Evolutionary conservation across 345 rosid genomes (phyloP).

Genomic region (Draba incana): DNA sequence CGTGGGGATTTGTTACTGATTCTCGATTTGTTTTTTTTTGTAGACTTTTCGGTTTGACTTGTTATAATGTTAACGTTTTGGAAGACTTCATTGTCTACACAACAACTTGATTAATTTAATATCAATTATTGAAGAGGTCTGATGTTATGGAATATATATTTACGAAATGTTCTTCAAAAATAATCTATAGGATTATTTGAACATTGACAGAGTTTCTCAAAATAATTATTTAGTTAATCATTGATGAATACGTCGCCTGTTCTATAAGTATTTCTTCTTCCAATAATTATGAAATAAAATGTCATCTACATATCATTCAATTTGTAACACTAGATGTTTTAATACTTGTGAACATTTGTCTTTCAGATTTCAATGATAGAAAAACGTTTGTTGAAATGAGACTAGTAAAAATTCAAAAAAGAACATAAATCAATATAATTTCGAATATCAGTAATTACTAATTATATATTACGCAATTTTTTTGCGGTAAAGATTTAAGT

Average conservation of each 20-base stretch:
- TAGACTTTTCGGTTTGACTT: constrained; percentile 12
- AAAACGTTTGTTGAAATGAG: background rate
- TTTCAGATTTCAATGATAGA: no score
- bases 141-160: no score
- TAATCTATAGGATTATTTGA: background rate
- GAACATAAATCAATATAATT: no score
- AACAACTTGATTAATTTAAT: background rate
- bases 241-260: background rate
- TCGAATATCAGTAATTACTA: no score
- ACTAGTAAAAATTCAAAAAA: background rate
- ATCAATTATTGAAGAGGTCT: constrained; percentile 2
- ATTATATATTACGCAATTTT: no score
- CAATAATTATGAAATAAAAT: background rate
- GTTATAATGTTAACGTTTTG: background rate
- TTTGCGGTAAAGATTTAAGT: no score
- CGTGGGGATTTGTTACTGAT: constrained; percentile 10
- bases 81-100: background rate
- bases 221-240: background rate
- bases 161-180: background rate
- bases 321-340: no score
- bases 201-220: background rate
- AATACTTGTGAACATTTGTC: background rate
- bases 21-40: background rate
- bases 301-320: background rate
- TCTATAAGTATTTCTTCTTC: background rate